These are phyloP conservation scores for Trichomonas tenax DNA, from an alignment of 208 protist species.

Conservation along the genomic window DNA sequence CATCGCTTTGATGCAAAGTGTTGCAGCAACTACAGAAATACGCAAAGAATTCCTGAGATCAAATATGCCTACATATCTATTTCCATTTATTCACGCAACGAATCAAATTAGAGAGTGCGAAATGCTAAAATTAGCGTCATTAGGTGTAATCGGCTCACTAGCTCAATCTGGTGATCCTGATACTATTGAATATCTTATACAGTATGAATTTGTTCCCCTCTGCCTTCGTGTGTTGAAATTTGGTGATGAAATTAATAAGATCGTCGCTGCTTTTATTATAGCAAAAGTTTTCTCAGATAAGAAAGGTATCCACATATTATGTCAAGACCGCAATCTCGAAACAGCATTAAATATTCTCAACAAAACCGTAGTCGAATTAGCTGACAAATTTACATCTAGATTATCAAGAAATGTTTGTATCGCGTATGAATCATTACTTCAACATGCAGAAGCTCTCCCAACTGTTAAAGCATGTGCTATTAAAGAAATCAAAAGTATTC, in stretches of 20 bases:
- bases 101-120: constrained; percentile 73
- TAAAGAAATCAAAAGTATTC: no score
- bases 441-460: neutral
- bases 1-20: constrained; percentile 88
- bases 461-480: no score
- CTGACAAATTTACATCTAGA: neutral
- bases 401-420: neutral
- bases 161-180: constrained; percentile 72
- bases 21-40: constrained; percentile 78
- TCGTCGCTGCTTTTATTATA: constrained; percentile 94
- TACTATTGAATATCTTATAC: constrained; percentile 89
- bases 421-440: neutral
- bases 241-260: constrained; percentile 85
- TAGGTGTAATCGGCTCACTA: constrained; percentile 93
- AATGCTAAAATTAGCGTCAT: constrained; percentile 82
- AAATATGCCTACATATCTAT: constrained; percentile 95
- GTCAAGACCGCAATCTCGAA: constrained; percentile 56
- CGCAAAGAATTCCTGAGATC: constrained; percentile 76
- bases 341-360: neutral
- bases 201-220: constrained; percentile 95
- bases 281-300: constrained; percentile 94
- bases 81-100: constrained; percentile 91
- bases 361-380: neutral
- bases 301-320: constrained; percentile 80
- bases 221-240: constrained; percentile 89